Evolutionary conservation across 2,329 filamentous ascomycete species (phyloP), one percentile per base, ranked within the genome.

Genomic region (Calonectria multiphialidica): DNA sequence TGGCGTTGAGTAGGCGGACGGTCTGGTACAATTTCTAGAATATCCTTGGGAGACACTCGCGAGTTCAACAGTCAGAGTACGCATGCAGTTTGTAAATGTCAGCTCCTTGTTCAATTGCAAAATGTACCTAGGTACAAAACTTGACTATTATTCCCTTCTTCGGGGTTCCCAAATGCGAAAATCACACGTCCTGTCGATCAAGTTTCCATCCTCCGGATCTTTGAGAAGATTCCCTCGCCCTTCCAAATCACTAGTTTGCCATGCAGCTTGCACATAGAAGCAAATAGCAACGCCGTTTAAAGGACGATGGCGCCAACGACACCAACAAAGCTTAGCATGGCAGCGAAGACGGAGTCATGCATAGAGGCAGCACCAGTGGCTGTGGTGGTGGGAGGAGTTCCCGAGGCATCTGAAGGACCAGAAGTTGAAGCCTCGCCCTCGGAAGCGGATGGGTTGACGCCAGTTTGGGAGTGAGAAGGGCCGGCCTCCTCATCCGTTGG

Each of bases 331-430:
- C 78, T 81, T 37, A 83, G 63, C 45, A 74, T 67, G 5, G 77
- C 75, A n/a, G 73, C 75, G 7, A 78, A 74, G 59, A 75, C 55
- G 50, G 62, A 71, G 57, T 74, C 70, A 65, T 76, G 72, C 42
- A 75, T 72, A n/a, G 74, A 71, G 35, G 78, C 81, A 28, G 79
- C 82, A n/a, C 79, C 82, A 13, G 81, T 82, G 30, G 81, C 76
- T 33, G 80, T 79, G 47, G 81, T 79, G 9, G 78, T 79, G 37
- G 77, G 77, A 45, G 77, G 77, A 28, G 78, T 79, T 30, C 78
- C 73, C 23, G 80, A 77, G 45, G 81, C 76, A 25, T 61, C 74
- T 23, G 76, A 72, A 49, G 71, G 73, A 16, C 44, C 66, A 70
- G 76, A 75, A 35, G 55, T 70, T 30, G 65, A 77, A 9, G 55